Evolutionary conservation across 371 early-diverging fungal species (phyloP).

Genomic region (Mucor racemosus): DNA sequence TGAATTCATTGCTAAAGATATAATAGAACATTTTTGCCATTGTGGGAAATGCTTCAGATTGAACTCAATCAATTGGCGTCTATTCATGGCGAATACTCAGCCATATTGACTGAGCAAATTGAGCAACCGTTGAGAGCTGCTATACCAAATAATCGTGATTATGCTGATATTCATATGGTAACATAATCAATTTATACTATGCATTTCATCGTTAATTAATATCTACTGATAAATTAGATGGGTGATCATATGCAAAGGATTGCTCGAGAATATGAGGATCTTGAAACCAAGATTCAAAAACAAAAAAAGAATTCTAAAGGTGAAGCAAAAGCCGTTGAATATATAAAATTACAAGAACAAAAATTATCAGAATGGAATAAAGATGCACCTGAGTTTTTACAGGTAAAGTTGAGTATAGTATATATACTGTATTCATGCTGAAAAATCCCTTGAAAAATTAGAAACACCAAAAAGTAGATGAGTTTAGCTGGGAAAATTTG

Average conservation of each 20-base stretch:
- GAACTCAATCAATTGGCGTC: slow-evolving; percentile 16
- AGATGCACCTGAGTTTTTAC: slow-evolving; percentile 46
- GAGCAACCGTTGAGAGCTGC: slow-evolving; percentile 22
- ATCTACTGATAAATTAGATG: neutral
- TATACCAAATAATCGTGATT: neutral
- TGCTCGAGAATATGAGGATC: slow-evolving; percentile 39
- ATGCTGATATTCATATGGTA: slow-evolving; percentile 6
- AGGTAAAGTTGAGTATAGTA: slow-evolving; percentile 24
- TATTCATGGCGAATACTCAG: slow-evolving; percentile 22
- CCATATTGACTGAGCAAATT: slow-evolving; percentile 15
- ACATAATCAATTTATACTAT: neutral
- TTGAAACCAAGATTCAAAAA: slow-evolving; percentile 26
- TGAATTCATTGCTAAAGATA: neutral
- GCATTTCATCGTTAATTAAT: slow-evolving; percentile 11
- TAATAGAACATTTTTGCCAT: slow-evolving; percentile 26
- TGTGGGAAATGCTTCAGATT: slow-evolving; percentile 26
- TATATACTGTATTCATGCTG: neutral
- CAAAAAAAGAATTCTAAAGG: slow-evolving; percentile 51
- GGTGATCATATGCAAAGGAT: slow-evolving; percentile 10
- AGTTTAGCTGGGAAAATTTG: slow-evolving; percentile 43
- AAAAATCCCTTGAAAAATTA: slow-evolving; percentile 9
- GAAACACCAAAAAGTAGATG: slow-evolving; percentile 58
- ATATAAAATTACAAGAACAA: slow-evolving; percentile 30
- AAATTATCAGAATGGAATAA: slow-evolving; percentile 45
- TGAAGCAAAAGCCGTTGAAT: slow-evolving; percentile 42